A percentile compares a stretch with the other conserved stretches of the same genome.
These are phyloP conservation scores for Dactylorhiza incarnata DNA, from an alignment of 106 monocot genomes.

Conservation along the genomic window DNA sequence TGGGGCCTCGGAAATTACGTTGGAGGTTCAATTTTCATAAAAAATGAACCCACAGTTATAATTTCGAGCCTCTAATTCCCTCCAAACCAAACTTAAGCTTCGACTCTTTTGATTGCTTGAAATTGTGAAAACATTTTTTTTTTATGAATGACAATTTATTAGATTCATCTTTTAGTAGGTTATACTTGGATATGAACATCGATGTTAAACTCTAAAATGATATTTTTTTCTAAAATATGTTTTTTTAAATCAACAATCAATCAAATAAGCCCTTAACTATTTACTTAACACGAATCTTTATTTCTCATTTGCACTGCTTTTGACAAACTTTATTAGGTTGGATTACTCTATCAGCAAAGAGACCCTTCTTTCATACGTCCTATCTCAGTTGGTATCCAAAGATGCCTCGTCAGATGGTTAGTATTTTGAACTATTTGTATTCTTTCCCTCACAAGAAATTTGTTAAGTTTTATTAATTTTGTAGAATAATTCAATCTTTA, in stretches of 20 bases:
- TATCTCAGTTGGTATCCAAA: slow-evolving; percentile 66
- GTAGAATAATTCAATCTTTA: background rate
- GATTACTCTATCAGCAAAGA: slow-evolving; percentile 76
- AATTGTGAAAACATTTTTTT: background rate
- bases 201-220: too few species aligned
- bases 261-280: background rate
- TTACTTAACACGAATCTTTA: background rate
- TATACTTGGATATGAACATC: too few species aligned
- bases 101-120: background rate
- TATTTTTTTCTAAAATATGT: background rate
- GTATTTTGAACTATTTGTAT: slow-evolving; percentile 11
- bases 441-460: background rate
- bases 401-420: slow-evolving; percentile 87
- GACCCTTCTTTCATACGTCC: slow-evolving; percentile 93
- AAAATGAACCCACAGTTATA: too few species aligned
- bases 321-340: slow-evolving; percentile 44
- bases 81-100: too few species aligned
- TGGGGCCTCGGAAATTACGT: too few species aligned
- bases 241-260: background rate
- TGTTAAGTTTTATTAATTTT: background rate
- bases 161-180: too few species aligned
- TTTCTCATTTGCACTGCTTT: background rate
- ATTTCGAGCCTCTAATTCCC: too few species aligned
- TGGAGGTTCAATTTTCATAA: too few species aligned
- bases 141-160: too few species aligned